Base-by-base conservation (phyloP, 2,329 filamentous ascomycete species). In the Rachicladosporium sp. region DNA sequence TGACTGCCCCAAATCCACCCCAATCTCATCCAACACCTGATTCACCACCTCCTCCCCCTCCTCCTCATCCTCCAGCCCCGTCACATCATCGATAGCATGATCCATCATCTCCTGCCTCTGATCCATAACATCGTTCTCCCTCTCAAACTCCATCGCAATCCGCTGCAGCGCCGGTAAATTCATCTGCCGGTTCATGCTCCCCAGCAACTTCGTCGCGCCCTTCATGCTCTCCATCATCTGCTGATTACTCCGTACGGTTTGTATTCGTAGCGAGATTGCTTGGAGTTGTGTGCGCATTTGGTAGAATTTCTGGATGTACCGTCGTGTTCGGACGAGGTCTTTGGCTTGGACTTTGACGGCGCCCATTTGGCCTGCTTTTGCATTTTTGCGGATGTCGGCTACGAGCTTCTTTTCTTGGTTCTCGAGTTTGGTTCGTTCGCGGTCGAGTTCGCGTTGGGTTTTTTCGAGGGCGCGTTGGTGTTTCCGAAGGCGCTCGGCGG, bases 191-290 rank as follows among this genome's bases (percentile, higher is more conserved):
- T 98, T 98, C 91, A 98, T 98, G 66, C 83, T 93, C 40, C 88
- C 87, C 6, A 98, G 70, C 2, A 94, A 80, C 63, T 81, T 79
- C 1, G 91, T 96, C 4, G 91, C 91, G 29, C 91, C 91, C 64
- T 95, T 98, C 91, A 98, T 96, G 6, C 88, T 91, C 63, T 94
- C 86, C 88, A 95, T 95, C 91, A 98, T 98, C 64, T 96, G 89
- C 62, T 98, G 91, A 63, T 98, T 98, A 50, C 88, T 95, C 48
- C 91, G 80, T 48, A 96, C 89, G 36, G 91, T 98, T 85, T 94
- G 91, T 57, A 98, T 88, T 33, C 89, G 78, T 40, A 98, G 67
- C 10, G 86, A 93, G 51, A 98, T 94, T 48, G 93, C 91, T 60
- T 98, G 91, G 49, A 98, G 67, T 62, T 96, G 89, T 49, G 89